A percentile compares a stretch with the other conserved stretches of the same genome.
Conservation (phyloP, 768 basidiomycete genomes). For the Strobilomyces echinocephalus region DNA sequence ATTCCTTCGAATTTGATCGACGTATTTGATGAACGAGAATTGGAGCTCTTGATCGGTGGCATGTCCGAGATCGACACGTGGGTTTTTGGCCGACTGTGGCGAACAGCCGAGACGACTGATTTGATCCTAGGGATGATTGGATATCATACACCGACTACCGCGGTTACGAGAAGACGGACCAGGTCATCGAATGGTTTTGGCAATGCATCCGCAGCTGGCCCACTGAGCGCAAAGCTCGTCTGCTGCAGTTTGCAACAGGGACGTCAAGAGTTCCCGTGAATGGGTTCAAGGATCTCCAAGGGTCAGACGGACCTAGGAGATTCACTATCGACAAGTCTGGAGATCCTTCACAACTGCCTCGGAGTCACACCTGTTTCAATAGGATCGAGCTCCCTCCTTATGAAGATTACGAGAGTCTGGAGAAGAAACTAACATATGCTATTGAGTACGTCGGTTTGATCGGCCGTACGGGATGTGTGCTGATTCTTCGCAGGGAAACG, state of each 20-base stretch:
- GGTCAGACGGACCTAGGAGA: constrained; percentile 84
- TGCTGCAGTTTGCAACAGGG: constrained; percentile 86
- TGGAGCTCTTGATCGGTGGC: constrained; percentile 86
- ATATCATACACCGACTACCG: constrained; percentile 92
- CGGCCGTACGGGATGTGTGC: background rate
- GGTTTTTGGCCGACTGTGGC: constrained; percentile 20
- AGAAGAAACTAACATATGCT: constrained; percentile 79
- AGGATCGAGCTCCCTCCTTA: constrained; percentile 85
- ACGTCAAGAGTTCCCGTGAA: constrained; percentile 86
- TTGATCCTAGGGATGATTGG: constrained; percentile 69
- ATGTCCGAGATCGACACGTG: constrained; percentile 90
- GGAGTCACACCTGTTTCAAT: constrained; percentile 95
- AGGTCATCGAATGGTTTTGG: constrained; percentile 96
- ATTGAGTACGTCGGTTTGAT: constrained; percentile 57
- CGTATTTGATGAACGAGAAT: constrained; percentile 88
- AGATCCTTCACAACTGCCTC: constrained; percentile 80
- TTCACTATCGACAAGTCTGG: constrained; percentile 96
- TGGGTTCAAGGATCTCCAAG: constrained; percentile 93
- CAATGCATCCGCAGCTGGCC: constrained; percentile 88
- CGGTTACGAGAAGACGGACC: constrained; percentile 79
- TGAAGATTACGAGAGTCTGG: constrained; percentile 79
- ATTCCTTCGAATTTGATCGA: constrained; percentile 79
- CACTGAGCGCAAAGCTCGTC: constrained; percentile 77
- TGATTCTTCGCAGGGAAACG: constrained; percentile 51
- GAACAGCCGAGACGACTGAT: background rate